Conservation (phyloP, 495 filamentous ascomycete species). For the Penicillium malachiteum region DNA sequence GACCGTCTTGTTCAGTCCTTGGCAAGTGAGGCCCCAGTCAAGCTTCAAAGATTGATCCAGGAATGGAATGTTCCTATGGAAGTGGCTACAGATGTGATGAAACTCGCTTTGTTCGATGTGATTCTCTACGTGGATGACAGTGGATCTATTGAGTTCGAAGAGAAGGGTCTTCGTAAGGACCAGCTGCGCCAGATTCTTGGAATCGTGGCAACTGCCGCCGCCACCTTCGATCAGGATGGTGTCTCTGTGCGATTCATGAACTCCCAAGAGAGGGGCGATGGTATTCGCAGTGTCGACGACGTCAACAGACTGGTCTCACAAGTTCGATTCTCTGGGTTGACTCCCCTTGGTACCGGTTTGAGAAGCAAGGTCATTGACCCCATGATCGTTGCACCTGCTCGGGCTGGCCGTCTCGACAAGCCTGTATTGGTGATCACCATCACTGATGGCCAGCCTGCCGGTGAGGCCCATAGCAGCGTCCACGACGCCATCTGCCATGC, state of each 20-base stretch:
- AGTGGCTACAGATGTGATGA: constrained; percentile 65
- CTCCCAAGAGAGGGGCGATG: constrained; percentile 45
- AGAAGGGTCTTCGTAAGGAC: constrained; percentile 63
- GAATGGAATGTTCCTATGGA: constrained; percentile 60
- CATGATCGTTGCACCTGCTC: constrained; percentile 53
- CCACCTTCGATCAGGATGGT: constrained; percentile 69
- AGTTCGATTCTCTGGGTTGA: constrained; percentile 65
- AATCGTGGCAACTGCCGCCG: constrained; percentile 61
- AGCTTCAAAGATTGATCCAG: constrained; percentile 51
- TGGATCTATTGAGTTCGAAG: constrained; percentile 68
- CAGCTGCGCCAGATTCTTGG: constrained; percentile 63
- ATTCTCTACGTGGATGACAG: constrained; percentile 71
- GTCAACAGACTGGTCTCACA: constrained; percentile 55
- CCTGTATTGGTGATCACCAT: constrained; percentile 69
- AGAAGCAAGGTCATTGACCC: constrained; percentile 62
- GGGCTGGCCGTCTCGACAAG: constrained; percentile 54
- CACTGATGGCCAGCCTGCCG: constrained; percentile 66
- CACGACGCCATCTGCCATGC: constrained; percentile 53
- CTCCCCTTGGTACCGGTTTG: constrained; percentile 64
- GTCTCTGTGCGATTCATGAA: constrained; percentile 75
- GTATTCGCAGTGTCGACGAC: constrained; percentile 57
- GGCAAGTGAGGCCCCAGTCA: constrained; percentile 42
- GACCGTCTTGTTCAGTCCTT: constrained; percentile 38
- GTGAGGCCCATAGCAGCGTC: constrained; percentile 49
- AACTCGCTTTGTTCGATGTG: constrained; percentile 65